Base-by-base conservation (phyloP, 2,329 filamentous ascomycete species). In the Blastomyces parvus region DNA sequence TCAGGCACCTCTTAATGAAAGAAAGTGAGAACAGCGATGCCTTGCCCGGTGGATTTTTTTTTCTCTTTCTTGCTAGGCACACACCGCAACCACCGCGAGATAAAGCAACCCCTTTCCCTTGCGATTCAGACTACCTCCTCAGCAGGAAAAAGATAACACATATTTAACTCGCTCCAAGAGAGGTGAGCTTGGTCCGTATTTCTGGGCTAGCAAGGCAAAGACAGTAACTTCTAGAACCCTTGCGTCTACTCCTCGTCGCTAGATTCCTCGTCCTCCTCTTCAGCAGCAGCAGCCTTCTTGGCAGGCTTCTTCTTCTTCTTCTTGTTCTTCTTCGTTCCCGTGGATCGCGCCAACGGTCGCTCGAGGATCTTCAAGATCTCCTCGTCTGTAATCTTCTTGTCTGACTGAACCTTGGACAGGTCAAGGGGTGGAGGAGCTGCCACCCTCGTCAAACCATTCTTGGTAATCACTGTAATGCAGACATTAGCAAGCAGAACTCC, bases 371-470 rank as follows among this genome's bases (percentile, higher is more conserved):
- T 90, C 70, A 97, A 86, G 69, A 99, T 84, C 80, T 97, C 93
- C 81, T 96, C 91, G 68, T 97, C 93, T 69, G 87, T 88, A 73
- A 99, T 96, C 85, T 97, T 97, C 86, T 97, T 97, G 78, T 97
- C 92, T 42, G 90, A 88, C 84, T 96, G 88, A 83, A 88, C 86
- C 81, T 92, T 91, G 74, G 83, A 84, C 66, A 94, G 76, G 74
- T 97, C 91, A 67, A 88, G 83, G 27, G 87, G 76, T 66, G 89
- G 86, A 42, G 94, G 88, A 33, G 84, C 87, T 71, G 90, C 87
- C 64, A 99, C 81, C 80, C 90, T 90, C 73, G 89, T 91, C 72
- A 99, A 82, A 69, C 94, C 94, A 76, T 97, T 97, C 86, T 99
- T 99, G 72, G 91, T 97, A 77, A 99, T 91, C 65, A 91, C 94